These are phyloP conservation scores for Triglochin maritima DNA, from an alignment of 106 monocot species.

Conservation along the genomic window DNA sequence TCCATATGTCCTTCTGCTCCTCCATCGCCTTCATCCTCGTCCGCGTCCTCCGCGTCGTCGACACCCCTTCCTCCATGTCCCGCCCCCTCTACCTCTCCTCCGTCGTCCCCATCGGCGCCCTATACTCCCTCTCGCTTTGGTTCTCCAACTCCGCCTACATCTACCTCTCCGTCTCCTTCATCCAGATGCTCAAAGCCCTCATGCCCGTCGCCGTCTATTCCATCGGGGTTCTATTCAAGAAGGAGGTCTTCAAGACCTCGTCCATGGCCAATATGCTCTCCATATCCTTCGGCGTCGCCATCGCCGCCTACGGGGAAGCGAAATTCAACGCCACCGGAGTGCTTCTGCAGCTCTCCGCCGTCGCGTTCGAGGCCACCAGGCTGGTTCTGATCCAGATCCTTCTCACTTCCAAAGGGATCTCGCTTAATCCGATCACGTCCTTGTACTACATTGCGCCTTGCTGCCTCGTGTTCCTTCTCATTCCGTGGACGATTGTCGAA, in stretches of 20 bases:
- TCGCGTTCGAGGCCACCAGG: slow-evolving; percentile 24
- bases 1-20: slow-evolving; percentile 30
- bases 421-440: slow-evolving; percentile 24
- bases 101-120: slow-evolving; percentile 24
- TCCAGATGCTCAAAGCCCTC: slow-evolving; percentile 30
- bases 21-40: slow-evolving; percentile 21
- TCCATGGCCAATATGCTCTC: slow-evolving; percentile 22
- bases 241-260: slow-evolving; percentile 11
- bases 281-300: slow-evolving; percentile 19
- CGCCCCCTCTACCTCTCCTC: slow-evolving; percentile 21
- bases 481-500: slow-evolving; percentile 23
- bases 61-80: slow-evolving; percentile 18
- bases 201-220: slow-evolving; percentile 30
- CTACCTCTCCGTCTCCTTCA: slow-evolving; percentile 31
- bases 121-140: slow-evolving; percentile 28
- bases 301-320: slow-evolving; percentile 27
- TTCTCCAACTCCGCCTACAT: slow-evolving; percentile 34
- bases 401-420: slow-evolving; percentile 25
- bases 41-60: slow-evolving; percentile 13
- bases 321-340: slow-evolving; percentile 16
- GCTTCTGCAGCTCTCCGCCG: slow-evolving; percentile 17
- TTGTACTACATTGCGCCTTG: slow-evolving; percentile 27
- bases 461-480: slow-evolving; percentile 16
- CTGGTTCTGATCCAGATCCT: slow-evolving; percentile 29
- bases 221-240: slow-evolving; percentile 18